phyloP scores from a whole-genome alignment of 345 rosid species.

The Kandelia obovata region DNA sequence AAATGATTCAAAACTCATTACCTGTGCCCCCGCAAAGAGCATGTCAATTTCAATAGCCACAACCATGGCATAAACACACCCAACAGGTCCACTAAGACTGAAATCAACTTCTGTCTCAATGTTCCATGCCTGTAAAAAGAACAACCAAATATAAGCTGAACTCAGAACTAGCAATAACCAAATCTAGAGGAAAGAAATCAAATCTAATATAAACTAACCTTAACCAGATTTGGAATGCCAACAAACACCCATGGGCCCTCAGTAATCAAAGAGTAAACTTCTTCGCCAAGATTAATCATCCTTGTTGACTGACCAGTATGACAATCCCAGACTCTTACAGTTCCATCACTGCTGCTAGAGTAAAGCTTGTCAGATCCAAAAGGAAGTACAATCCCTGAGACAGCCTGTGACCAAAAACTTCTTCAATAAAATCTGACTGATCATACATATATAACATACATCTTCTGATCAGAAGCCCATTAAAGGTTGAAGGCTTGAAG shows the following conservation, averaged over 20 bases:
- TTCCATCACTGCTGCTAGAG: constrained; percentile 52
- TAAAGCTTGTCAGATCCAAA: constrained; percentile 51
- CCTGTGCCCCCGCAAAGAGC: constrained; percentile 65
- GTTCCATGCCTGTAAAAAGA: constrained; percentile 45
- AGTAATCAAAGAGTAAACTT: constrained; percentile 45
- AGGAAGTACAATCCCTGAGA: constrained; percentile 53
- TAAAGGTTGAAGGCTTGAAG: neutral
- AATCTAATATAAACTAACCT: constrained; percentile 30
- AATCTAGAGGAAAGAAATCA: neutral
- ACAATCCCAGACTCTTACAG: constrained; percentile 48
- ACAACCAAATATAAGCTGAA: neutral
- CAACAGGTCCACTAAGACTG: constrained; percentile 39
- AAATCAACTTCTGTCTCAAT: constrained; percentile 31
- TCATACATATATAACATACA: neutral
- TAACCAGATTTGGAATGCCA: constrained; percentile 51
- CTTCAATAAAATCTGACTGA: neutral
- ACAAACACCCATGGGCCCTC: constrained; percentile 66
- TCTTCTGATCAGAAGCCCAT: no score
- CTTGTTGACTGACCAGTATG: constrained; percentile 42
- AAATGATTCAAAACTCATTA: constrained; percentile 16
- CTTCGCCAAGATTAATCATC: constrained; percentile 33
- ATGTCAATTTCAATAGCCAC: constrained; percentile 24
- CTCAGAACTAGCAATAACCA: neutral
- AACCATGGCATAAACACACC: constrained; percentile 45
- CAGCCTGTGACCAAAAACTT: constrained; percentile 20